Evolutionary conservation across 2,329 filamentous ascomycete genomes (phyloP).

Genomic region (Colletotrichum liaoningense): DNA sequence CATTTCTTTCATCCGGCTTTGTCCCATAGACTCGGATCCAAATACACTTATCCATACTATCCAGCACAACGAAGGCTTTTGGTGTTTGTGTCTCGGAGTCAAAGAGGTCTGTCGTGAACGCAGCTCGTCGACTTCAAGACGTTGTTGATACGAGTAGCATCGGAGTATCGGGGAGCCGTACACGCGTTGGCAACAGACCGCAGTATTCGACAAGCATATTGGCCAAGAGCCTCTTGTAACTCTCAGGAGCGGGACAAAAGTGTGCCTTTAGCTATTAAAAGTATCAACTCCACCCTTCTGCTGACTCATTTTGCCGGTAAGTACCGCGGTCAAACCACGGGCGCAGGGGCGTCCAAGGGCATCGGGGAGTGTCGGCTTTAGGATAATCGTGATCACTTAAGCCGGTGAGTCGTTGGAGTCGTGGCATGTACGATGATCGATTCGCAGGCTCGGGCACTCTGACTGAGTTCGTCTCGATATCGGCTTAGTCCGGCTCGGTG

Average conservation of each 20-base stretch:
- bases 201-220: not conserved
- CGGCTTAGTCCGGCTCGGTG: not conserved
- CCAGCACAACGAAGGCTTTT: not conserved
- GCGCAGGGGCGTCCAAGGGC: not conserved
- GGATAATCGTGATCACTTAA: not conserved
- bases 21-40: not conserved
- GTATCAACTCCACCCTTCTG: not conserved
- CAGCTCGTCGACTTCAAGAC: not conserved
- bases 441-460: not conserved
- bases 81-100: not conserved
- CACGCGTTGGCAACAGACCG: not conserved
- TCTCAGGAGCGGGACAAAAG: not conserved
- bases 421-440: not conserved
- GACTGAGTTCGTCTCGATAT: not conserved
- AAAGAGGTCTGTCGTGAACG: not conserved
- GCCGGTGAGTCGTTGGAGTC: not conserved
- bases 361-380: not conserved
- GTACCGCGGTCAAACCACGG: not conserved
- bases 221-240: not conserved
- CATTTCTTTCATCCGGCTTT: not conserved
- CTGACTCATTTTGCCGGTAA: not conserved
- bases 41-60: not conserved
- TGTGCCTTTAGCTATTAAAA: not conserved
- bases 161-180: not conserved
- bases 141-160: not conserved